phyloP scores from a whole-genome alignment of 202 grass and related monocot genomes.

The Bolboschoenoplectus hybrid region DNA sequence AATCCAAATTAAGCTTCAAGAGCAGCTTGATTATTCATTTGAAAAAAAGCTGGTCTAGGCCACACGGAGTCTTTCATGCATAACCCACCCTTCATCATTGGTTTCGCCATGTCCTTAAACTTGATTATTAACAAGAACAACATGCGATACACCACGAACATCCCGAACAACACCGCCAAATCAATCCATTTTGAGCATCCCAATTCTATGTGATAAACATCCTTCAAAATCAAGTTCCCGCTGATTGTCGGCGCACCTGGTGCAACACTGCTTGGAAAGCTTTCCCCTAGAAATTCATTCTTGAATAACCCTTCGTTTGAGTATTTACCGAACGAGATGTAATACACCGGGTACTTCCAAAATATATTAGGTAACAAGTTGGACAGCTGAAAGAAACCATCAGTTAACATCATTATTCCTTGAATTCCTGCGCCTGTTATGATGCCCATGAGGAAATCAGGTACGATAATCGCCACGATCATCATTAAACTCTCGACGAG shows the following conservation, averaged over 20 bases:
- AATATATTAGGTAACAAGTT: conserved; percentile 49
- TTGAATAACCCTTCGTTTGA: conserved; percentile 62
- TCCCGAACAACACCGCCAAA: conserved; percentile 57
- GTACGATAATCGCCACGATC: conserved; percentile 47
- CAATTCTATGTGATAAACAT: conserved; percentile 51
- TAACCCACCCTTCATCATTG: conserved; percentile 29
- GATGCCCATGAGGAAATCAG: conserved; percentile 72
- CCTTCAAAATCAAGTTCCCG: conserved; percentile 35
- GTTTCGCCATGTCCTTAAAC: conserved; percentile 38
- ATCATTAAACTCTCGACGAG: conserved; percentile 68
- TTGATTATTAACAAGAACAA: conserved; percentile 56
- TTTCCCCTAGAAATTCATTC: conserved; percentile 58
- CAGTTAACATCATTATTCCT: conserved; percentile 58
- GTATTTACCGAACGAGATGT: conserved; percentile 70
- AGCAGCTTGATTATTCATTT: background rate
- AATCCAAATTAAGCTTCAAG: background rate
- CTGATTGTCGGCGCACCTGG: conserved; percentile 34
- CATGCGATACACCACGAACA: conserved; percentile 53
- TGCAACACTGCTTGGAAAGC: conserved; percentile 43
- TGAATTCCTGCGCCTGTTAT: conserved; percentile 54
- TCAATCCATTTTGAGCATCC: conserved; percentile 62
- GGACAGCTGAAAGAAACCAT: conserved; percentile 58
- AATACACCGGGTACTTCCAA: conserved; percentile 64
- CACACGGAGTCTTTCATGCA: background rate
- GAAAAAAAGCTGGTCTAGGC: background rate